phyloP scores from a whole-genome alignment of 192 early-diverging fungal species.

The Cladochytrium replicatum region DNA sequence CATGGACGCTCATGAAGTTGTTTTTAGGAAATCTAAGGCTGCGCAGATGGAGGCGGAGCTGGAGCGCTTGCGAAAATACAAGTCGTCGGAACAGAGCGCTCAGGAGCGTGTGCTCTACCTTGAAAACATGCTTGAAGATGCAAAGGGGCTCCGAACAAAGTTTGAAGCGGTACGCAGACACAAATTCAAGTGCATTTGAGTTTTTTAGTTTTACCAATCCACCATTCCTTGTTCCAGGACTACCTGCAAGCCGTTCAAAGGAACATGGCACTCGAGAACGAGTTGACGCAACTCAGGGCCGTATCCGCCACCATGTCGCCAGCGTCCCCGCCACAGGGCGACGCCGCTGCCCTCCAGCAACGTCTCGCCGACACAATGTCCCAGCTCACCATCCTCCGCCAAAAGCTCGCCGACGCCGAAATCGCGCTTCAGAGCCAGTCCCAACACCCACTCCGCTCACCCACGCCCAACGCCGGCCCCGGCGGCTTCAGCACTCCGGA shows the following conservation, averaged over 20 bases:
- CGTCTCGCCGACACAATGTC: conserved; percentile 6
- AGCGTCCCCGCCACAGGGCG: not conserved
- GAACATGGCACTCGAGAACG: conserved; percentile 44
- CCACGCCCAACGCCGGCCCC: too few species aligned
- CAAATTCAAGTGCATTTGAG: not conserved
- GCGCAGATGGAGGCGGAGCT: conserved; percentile 57
- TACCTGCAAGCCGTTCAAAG: conserved; percentile 41
- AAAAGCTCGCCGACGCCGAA: conserved; percentile 17
- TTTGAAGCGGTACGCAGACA: conserved; percentile 43
- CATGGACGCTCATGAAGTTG: not conserved
- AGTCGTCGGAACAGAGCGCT: conserved; percentile 5
- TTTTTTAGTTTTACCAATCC: too few species aligned
- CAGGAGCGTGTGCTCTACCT: conserved; percentile 32
- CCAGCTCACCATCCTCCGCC: conserved; percentile 6
- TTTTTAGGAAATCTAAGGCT: conserved; percentile 33
- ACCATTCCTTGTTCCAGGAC: too few species aligned
- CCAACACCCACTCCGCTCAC: too few species aligned
- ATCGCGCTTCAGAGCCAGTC: conserved; percentile 9
- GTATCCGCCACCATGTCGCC: conserved; percentile 8
- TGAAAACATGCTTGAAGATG: conserved; percentile 52
- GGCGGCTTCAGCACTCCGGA: not conserved
- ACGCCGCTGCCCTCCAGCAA: not conserved
- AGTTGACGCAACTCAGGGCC: conserved; percentile 26
- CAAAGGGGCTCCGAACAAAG: conserved; percentile 44
- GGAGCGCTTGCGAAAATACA: conserved; percentile 14